These are phyloP conservation scores for Diaporthe sp. DNA, from an alignment of 2,329 filamentous ascomycete genomes.

Conservation along the genomic window DNA sequence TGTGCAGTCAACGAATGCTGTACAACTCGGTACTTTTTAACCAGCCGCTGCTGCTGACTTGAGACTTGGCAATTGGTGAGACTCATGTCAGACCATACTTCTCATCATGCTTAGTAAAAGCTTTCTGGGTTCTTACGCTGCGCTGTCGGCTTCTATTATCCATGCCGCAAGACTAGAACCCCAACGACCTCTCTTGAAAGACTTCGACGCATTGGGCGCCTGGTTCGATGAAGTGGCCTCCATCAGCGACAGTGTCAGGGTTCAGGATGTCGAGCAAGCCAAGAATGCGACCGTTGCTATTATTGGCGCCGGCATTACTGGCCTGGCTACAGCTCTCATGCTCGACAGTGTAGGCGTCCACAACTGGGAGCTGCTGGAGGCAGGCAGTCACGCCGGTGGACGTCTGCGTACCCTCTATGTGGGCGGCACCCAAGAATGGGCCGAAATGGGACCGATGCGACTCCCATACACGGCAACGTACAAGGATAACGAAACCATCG, in stretches of 20 bases:
- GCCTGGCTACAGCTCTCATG: conserved; percentile 70
- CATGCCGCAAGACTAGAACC: neutral
- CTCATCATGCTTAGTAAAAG: neutral
- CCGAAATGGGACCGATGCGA: conserved; percentile 74
- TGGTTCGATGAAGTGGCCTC: conserved; percentile 77
- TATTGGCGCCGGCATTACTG: conserved; percentile 76
- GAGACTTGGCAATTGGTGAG: neutral
- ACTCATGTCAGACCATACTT: neutral
- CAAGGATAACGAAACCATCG: conserved; percentile 66
- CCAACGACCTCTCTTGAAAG: neutral
- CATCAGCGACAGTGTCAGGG: conserved; percentile 65
- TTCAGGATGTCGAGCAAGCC: conserved; percentile 62
- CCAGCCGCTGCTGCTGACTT: neutral
- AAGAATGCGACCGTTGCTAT: conserved; percentile 74
- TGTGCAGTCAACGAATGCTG: neutral
- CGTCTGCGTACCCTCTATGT: conserved; percentile 77
- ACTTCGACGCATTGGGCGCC: conserved; percentile 62
- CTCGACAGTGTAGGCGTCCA: conserved; percentile 67
- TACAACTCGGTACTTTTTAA: neutral
- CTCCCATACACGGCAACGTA: conserved; percentile 69
- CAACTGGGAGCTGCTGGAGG: conserved; percentile 74
- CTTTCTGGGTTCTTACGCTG: neutral
- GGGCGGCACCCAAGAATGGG: conserved; percentile 72
- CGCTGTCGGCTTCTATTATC: neutral
- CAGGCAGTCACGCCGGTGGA: conserved; percentile 72